Percentiles rank a stretch among this genome's conserved stretches.
Evolutionary conservation across 345 rosid genomes (phyloP).

Genomic region (Pugionium dolabratum): DNA sequence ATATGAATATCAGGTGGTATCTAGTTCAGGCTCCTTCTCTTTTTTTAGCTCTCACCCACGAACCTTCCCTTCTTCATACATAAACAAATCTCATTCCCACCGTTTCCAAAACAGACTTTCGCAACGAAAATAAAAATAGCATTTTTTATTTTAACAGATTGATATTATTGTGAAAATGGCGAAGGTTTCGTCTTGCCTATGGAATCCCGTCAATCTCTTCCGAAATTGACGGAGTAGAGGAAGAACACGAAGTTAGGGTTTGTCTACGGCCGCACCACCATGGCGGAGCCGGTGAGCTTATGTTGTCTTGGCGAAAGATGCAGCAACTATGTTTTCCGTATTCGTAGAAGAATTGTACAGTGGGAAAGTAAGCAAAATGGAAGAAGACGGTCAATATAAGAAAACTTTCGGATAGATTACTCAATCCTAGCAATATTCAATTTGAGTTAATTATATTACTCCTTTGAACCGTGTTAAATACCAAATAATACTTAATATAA

Average conservation of each 20-base stretch:
- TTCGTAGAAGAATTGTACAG: conserved; percentile 24
- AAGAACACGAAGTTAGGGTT: conserved; percentile 93
- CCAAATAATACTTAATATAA: too few species aligned
- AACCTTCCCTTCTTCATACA: conserved; percentile 36
- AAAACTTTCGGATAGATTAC: too few species aligned
- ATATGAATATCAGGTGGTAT: conserved; percentile 28
- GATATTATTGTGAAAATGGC: too few species aligned
- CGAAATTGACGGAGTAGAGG: conserved; percentile 67
- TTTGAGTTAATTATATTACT: too few species aligned
- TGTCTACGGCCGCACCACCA: conserved; percentile 74
- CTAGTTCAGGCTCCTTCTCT: too few species aligned
- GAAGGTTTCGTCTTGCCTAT: too few species aligned
- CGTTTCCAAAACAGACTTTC: neutral
- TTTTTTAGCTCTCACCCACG: conserved; percentile 23
- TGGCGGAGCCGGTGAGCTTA: conserved; percentile 56
- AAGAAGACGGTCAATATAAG: neutral
- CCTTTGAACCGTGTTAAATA: too few species aligned
- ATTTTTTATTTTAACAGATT: too few species aligned
- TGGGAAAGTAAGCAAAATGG: neutral
- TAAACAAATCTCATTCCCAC: conserved; percentile 35
- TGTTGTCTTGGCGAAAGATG: conserved; percentile 50
- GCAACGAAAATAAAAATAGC: too few species aligned
- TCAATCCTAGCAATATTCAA: too few species aligned
- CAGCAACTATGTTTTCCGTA: conserved; percentile 4
- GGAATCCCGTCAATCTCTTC: conserved; percentile 17